Percentiles rank a stretch among this genome's conserved stretches.
Conservation (phyloP, 2,329 filamentous ascomycete genomes). For the Ilyonectria destructans region DNA sequence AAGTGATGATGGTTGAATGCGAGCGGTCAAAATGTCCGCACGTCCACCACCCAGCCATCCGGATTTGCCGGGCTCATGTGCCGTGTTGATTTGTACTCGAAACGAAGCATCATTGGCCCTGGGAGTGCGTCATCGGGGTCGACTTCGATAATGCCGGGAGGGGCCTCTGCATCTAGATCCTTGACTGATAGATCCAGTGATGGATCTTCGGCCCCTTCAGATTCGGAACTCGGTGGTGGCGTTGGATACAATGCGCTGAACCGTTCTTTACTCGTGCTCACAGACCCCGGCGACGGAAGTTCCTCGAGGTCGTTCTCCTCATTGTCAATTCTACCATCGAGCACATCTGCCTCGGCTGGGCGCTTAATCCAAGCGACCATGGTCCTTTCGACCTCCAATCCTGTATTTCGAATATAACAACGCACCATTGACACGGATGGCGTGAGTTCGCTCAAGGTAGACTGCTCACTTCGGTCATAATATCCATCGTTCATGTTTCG, state of each 20-base stretch:
- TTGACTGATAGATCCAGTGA: slow-evolving; percentile 64
- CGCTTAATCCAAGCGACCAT: slow-evolving; percentile 78
- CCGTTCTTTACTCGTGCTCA: slow-evolving; percentile 54
- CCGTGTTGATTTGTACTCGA: slow-evolving; percentile 62
- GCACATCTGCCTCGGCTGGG: slow-evolving; percentile 72
- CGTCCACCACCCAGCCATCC: slow-evolving; percentile 40
- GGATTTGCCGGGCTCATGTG: slow-evolving; percentile 52
- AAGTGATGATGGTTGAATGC: slow-evolving; percentile 10
- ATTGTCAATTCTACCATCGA: slow-evolving; percentile 63
- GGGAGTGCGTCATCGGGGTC: slow-evolving; percentile 62
- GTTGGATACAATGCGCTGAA: slow-evolving; percentile 51
- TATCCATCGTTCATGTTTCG: slow-evolving; percentile 89
- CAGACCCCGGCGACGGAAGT: slow-evolving; percentile 59
- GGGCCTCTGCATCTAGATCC: slow-evolving; percentile 41
- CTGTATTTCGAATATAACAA: slow-evolving; percentile 83
- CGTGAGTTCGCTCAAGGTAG: slow-evolving; percentile 86
- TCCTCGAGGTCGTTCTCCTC: slow-evolving; percentile 48
- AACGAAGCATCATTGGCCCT: slow-evolving; percentile 53
- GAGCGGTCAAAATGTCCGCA: slow-evolving; percentile 30
- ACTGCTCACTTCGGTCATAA: slow-evolving; percentile 91
- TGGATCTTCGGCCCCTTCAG: slow-evolving; percentile 42
- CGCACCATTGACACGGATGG: slow-evolving; percentile 85
- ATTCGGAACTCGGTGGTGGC: slow-evolving; percentile 45
- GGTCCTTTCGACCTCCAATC: slow-evolving; percentile 79
- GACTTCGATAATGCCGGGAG: slow-evolving; percentile 54